Conservation (phyloP, 371 early-diverging fungal species). For the Scutellospora calospora region DNA sequence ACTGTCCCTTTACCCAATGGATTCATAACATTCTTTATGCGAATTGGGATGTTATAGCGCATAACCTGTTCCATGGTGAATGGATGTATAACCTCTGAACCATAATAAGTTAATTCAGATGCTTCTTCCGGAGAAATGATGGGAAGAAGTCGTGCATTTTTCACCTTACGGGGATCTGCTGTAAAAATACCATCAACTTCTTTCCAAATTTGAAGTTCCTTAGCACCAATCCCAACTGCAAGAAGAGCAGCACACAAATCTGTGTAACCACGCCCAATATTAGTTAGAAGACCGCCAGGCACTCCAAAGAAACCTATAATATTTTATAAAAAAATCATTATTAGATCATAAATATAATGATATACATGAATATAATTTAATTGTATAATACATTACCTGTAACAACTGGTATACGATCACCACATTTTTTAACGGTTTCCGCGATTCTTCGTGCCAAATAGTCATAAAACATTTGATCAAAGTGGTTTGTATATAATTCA, state of each 20-base stretch:
- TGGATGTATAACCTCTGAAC: slow-evolving; percentile 98
- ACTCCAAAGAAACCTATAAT: slow-evolving; percentile 93
- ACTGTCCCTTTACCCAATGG: slow-evolving; percentile 92
- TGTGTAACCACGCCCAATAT: slow-evolving; percentile 98
- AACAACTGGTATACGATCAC: slow-evolving; percentile 83
- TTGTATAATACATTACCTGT: slow-evolving; percentile 64
- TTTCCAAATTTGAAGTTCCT: slow-evolving; percentile 98
- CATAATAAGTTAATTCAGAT: slow-evolving; percentile 98
- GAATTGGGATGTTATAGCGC: slow-evolving; percentile 93
- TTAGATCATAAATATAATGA: neutral
- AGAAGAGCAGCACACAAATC: slow-evolving; percentile 96
- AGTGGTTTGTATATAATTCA: slow-evolving; percentile 57
- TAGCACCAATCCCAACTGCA: slow-evolving; percentile 87
- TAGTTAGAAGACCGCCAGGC: slow-evolving; percentile 90
- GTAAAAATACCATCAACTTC: slow-evolving; percentile 99
- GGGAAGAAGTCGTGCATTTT: slow-evolving; percentile 85
- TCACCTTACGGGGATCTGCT: slow-evolving; percentile 98
- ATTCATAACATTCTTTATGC: slow-evolving; percentile 97
- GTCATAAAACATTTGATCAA: slow-evolving; percentile 95
- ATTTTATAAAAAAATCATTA: too few species aligned
- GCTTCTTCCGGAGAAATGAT: slow-evolving; percentile 98
- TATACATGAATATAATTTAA: neutral
- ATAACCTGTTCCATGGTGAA: slow-evolving; percentile 99
- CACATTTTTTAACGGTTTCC: slow-evolving; percentile 67
- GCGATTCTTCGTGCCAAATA: slow-evolving; percentile 80